A percentile compares a stretch with the other conserved stretches of the same genome.
Conservation (phyloP, 2,329 filamentous ascomycete genomes). For the Neofusicoccum parvum region DNA sequence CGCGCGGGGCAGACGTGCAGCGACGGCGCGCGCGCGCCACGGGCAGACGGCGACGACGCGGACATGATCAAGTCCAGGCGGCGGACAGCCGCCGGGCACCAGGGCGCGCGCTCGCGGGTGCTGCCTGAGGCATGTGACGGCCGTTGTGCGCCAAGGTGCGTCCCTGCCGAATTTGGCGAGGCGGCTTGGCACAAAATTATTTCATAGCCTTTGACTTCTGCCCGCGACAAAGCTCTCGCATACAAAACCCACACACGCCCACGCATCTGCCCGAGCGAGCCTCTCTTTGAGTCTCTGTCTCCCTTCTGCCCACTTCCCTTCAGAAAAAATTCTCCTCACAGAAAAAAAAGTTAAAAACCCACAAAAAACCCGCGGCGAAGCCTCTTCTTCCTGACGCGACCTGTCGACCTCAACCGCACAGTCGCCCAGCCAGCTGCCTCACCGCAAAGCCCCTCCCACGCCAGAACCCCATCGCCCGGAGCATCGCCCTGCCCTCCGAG, state of each 20-base stretch:
- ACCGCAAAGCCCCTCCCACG: slow-evolving; percentile 7
- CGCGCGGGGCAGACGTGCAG: neutral
- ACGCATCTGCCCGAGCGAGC: slow-evolving; percentile 22
- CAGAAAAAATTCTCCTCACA: slow-evolving; percentile 27
- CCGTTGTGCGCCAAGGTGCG: slow-evolving; percentile 20
- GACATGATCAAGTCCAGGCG: neutral
- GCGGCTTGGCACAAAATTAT: slow-evolving; percentile 23
- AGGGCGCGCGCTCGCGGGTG: neutral
- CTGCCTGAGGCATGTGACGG: slow-evolving; percentile 1
- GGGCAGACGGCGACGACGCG: neutral
- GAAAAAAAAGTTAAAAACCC: slow-evolving; percentile 45
- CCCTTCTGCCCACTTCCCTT: slow-evolving; percentile 24
- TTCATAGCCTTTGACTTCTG: slow-evolving; percentile 19
- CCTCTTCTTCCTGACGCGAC: slow-evolving; percentile 20
- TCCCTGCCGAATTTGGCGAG: slow-evolving; percentile 20
- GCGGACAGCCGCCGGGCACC: no score
- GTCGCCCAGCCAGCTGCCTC: slow-evolving; percentile 18
- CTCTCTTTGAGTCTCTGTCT: slow-evolving; percentile 23
- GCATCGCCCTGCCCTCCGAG: slow-evolving; percentile 6
- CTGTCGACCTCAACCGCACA: slow-evolving; percentile 17
- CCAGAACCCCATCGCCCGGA: slow-evolving; percentile 8
- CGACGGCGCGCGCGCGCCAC: neutral
- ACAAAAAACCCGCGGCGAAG: slow-evolving; percentile 31
- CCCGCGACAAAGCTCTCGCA: slow-evolving; percentile 19
- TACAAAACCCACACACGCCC: slow-evolving; percentile 20